phyloP scores from a whole-genome alignment of 305 asterid species.

The Fraxinus floribunda region DNA sequence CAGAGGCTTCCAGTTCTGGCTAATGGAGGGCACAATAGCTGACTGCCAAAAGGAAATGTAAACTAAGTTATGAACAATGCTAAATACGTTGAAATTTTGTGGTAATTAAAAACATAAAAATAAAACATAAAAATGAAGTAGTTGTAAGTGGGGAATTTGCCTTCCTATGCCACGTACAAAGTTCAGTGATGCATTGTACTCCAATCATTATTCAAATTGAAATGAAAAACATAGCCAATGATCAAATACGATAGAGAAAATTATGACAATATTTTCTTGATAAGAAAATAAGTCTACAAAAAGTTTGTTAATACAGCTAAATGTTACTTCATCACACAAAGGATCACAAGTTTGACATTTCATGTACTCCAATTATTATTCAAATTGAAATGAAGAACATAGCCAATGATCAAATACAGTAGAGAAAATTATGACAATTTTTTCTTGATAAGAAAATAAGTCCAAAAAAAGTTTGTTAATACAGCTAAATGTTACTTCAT shows the following conservation, averaged over 20 bases:
- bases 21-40: constrained; percentile 15
- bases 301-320: not conserved
- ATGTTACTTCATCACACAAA: not conserved
- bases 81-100: not conserved
- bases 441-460: not conserved
- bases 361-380: not conserved
- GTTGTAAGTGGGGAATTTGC: not conserved
- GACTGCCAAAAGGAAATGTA: constrained; percentile 19
- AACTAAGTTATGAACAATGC: constrained; percentile 5
- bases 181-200: not conserved
- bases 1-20: constrained; percentile 23
- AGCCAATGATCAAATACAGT: not conserved
- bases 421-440: not conserved
- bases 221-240: not conserved
- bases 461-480: not conserved
- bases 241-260: not conserved
- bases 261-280: not conserved
- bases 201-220: not conserved
- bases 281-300: not conserved
- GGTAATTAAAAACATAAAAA: not conserved
- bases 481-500: not conserved
- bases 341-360: not conserved
- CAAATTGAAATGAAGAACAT: not conserved
- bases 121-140: not conserved
- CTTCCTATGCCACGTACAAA: not conserved